Conservation (phyloP, 306 rosid genomes). For the Medicago truncatula region DNA sequence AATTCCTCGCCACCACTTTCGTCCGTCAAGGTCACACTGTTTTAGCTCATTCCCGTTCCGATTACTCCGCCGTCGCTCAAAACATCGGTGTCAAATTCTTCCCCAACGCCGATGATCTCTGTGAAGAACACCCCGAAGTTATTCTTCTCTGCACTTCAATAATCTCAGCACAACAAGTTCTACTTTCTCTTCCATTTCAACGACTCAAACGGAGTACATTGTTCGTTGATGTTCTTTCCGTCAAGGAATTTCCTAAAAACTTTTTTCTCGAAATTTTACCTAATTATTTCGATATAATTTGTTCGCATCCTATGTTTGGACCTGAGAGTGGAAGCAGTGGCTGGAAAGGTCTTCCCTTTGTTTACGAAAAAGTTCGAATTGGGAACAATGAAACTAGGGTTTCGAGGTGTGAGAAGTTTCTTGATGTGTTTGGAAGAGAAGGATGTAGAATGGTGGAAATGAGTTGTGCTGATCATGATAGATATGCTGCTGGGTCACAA, state of each 20-base stretch:
- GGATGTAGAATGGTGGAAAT: constrained; percentile 88
- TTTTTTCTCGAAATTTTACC: constrained; percentile 60
- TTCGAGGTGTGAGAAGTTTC: constrained; percentile 58
- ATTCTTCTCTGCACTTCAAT: constrained; percentile 74
- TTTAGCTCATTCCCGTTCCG: constrained; percentile 73
- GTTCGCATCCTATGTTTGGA: constrained; percentile 91
- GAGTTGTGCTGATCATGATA: constrained; percentile 75
- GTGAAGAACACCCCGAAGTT: constrained; percentile 85
- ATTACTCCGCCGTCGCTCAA: constrained; percentile 53
- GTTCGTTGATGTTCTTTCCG: constrained; percentile 79
- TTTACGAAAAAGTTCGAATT: constrained; percentile 72
- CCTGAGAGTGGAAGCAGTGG: constrained; percentile 63
- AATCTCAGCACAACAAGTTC: constrained; percentile 62
- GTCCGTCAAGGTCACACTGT: constrained; percentile 79
- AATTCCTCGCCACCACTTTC: constrained; percentile 70
- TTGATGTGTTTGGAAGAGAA: constrained; percentile 63
- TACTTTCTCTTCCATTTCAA: constrained; percentile 66
- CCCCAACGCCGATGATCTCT: constrained; percentile 67
- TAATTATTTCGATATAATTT: constrained; percentile 61
- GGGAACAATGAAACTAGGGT: constrained; percentile 55
- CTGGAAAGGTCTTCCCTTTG: constrained; percentile 64
- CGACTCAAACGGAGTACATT: constrained; percentile 74
- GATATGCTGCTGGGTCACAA: constrained; percentile 69
- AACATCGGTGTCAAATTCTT: constrained; percentile 63
- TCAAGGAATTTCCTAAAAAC: constrained; percentile 73